Evolutionary conservation across 2,329 filamentous ascomycete species (phyloP), one percentile per base, ranked within the genome.

Genomic region (Dothidotthia symphoricarpi): DNA sequence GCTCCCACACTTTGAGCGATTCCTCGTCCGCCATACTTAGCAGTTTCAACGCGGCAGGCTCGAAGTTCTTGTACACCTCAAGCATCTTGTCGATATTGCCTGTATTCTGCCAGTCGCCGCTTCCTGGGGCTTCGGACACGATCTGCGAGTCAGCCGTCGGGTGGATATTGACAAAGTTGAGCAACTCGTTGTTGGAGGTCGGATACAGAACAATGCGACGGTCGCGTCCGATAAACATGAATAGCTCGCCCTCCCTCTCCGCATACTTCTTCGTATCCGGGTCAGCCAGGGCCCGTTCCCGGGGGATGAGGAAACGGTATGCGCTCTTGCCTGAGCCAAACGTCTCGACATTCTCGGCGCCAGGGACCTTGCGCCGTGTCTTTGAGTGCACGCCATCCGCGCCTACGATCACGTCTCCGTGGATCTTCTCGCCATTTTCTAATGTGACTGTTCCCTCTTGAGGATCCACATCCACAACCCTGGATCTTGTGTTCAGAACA

Each of bases 291-390:
- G 68, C 66, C 3, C 64, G 66, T 11, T 77, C 70, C 1, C 69
- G 68, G 0, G 70, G 64, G 0, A 82, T 68, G 4, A 80, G 55
- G 57, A 80, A 82, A 6, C 78, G 69, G 53, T 79, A 82, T 1
- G 77, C 77, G 28, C 72, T 76, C 53, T 79, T 78, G 3, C 77
- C 78, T 3, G 71, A 74, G 2, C 68, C 64, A 28, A 69, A 71
- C 0, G 71, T 63, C 24, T 66, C 63, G 13, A 69, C 47, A 4
- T 61, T 53, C 24, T 43, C 49, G 28, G 46, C 67, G 9, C 53
- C 57, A 4, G 57, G 55, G 2, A 63, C 39, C 3, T 34, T 35
- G 1, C 38, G 27, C 13, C 60, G 32, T 1, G 55, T 55, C n/a
- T 61, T 60, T 27, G 70, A 71, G 49, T 72, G 68, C 2, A 79